phyloP scores from a whole-genome alignment of 169 alveolate species.

The Cryptosporidium tyzzeri region DNA sequence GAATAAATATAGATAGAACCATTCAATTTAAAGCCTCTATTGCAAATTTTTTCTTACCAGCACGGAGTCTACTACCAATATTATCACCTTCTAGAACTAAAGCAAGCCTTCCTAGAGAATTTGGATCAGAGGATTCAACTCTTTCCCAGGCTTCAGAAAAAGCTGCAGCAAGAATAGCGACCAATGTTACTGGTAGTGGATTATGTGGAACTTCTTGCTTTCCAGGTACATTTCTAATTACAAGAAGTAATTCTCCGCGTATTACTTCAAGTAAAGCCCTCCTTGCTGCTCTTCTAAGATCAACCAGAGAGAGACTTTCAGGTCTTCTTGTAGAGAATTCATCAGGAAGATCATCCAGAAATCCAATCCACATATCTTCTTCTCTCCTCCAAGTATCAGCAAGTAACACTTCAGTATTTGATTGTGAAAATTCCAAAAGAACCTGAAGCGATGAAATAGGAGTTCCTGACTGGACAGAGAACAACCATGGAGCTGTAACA shows the following conservation, averaged over 20 bases:
- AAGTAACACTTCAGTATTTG: conserved; percentile 87
- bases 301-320: conserved; percentile 74
- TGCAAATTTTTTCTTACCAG: conserved; percentile 87
- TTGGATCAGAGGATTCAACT: conserved; percentile 85
- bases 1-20: background rate
- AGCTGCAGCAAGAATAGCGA: conserved; percentile 89
- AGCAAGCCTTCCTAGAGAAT: conserved; percentile 86
- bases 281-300: conserved; percentile 80
- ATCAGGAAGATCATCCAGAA: conserved; percentile 89
- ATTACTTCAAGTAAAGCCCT: conserved; percentile 84
- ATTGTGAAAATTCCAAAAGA: conserved; percentile 87
- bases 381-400: conserved; percentile 90
- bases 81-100: conserved; percentile 88
- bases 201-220: conserved; percentile 87
- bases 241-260: conserved; percentile 83
- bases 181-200: conserved; percentile 86
- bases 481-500: conserved; percentile 89
- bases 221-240: conserved; percentile 88
- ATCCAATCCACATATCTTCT: conserved; percentile 78
- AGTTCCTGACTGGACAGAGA: conserved; percentile 91
- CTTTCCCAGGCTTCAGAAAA: conserved; percentile 90
- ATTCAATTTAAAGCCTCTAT: conserved; percentile 86
- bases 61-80: conserved; percentile 88
- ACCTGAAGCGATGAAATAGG: conserved; percentile 91
- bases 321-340: conserved; percentile 85